A percentile compares a stretch with the other conserved stretches of the same genome.
Evolutionary conservation across 805 yeast species (phyloP).

Genomic region (Jamesozyma lodderae): DNA sequence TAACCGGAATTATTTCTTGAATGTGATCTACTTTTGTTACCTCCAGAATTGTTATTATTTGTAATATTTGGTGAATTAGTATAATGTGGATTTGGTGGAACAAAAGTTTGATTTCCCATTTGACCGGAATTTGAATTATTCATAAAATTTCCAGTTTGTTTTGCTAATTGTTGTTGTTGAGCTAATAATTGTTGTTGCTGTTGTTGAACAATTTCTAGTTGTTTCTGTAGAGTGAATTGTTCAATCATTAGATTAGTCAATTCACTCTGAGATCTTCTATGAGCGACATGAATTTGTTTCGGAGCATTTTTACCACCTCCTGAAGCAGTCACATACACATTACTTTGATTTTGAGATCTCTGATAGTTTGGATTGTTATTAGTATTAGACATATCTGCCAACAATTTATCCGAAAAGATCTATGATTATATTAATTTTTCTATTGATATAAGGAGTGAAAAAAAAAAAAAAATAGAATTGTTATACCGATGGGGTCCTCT

Average conservation of each 20-base stretch:
- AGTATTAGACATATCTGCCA: conserved; percentile 1
- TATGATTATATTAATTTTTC: no score
- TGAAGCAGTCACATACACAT: conserved; percentile 23
- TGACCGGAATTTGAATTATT: conserved; percentile 19
- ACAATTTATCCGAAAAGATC: no score
- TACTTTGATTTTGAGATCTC: conserved; percentile 7
- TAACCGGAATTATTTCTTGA: conserved; percentile 31
- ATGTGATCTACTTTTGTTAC: conserved; percentile 28
- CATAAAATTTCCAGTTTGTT: conserved; percentile 48
- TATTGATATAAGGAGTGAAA: no score
- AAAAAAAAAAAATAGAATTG: not conserved
- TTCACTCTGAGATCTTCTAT: conserved; percentile 92
- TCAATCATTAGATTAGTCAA: conserved; percentile 88
- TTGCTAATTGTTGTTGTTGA: conserved; percentile 38
- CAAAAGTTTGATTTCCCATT: conserved; percentile 10
- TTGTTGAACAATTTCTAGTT: conserved; percentile 81
- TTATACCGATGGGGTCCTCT: no score
- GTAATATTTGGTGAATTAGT: conserved; percentile 10
- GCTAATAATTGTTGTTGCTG: conserved; percentile 73
- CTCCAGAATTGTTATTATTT: conserved; percentile 5
- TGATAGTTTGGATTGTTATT: not conserved
- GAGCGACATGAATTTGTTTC: conserved; percentile 82
- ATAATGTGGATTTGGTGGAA: conserved; percentile 26
- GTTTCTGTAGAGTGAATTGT: conserved; percentile 80
- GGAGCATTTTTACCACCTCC: conserved; percentile 37